Evolutionary conservation across 1,284 basidiomycete genomes (phyloP), one percentile per base, ranked within the genome.

Genomic region (Exobasidium cylindrosporum): DNA sequence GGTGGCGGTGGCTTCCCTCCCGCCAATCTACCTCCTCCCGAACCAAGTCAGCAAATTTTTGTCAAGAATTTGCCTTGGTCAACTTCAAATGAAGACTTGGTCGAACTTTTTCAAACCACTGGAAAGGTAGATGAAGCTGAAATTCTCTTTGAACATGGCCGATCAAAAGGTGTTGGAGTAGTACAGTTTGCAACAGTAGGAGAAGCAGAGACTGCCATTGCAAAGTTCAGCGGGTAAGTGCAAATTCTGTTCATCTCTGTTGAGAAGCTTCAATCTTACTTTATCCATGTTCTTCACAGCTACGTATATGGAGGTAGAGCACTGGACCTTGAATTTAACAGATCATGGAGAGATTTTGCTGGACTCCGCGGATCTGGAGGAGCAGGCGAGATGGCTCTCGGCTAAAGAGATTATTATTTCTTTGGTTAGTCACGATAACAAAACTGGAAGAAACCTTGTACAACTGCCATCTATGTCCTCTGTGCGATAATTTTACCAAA

Each of bases 31-130:
- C 61, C 69, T 24, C 69, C 72, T 6, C 83, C 89, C 0, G 88
- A 93, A 72, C 93, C 94, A 1, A 92, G 88, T 77, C 90, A 92
- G 80, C 95, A 98, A 83, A 97, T 98, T 77, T 91, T 94, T 86
- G 94, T 97, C 72, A 88, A 91, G 81, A 97, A 97, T 81, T 83
- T 98, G 21, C 95, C 95, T 0, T 97, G 93, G 92, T 97, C 93
- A 17, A 98, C 95, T 35, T 91, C 93, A n/a, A 96, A 97, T 81
- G 94, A 97, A 78, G 95, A 98, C 79, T 83, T 98, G 30, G 94
- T 97, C 26, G 95, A 98, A 82, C 83, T 98, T 31, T 98, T 98
- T 76, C 94, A 97, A 83, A 98, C 95, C 31, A 96, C 93, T 1
- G 95, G 95, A 10, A 89, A 88, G 68, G 95, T 98, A 32, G 89